Evolutionary conservation across 2,329 filamentous ascomycete species (phyloP).

Genomic region (Colletotrichum viniferum): DNA sequence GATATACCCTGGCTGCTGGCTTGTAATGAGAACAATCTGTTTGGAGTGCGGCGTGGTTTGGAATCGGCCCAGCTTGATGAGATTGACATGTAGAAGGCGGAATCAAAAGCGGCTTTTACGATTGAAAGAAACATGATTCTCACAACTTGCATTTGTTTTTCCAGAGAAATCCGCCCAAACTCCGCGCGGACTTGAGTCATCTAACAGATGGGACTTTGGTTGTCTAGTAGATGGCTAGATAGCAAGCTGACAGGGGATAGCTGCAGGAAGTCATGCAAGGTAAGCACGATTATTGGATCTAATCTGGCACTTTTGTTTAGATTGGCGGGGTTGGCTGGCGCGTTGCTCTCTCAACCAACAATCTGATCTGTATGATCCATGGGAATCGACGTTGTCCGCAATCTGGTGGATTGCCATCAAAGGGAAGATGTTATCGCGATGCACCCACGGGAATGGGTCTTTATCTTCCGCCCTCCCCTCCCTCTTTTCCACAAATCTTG

Average conservation of each 20-base stretch:
- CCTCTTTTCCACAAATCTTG: rapidly evolving
- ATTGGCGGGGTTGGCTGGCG: not conserved
- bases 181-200: not conserved
- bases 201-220: not conserved
- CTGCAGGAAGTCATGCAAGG: not conserved
- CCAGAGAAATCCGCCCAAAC: not conserved
- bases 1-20: conserved; percentile 45
- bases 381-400: not conserved
- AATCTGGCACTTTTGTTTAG: not conserved
- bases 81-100: not conserved
- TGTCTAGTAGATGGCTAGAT: not conserved
- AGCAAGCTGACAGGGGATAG: not conserved
- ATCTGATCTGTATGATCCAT: not conserved
- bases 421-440: not conserved
- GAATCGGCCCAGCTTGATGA: not conserved
- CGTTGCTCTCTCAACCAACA: not conserved
- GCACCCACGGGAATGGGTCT: not conserved
- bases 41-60: not conserved
- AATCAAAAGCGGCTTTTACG: not conserved
- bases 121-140: not conserved
- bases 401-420: not conserved
- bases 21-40: conserved; percentile 16
- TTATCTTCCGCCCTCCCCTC: not conserved
- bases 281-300: not conserved
- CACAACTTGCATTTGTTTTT: not conserved